Base-by-base conservation (phyloP, 768 basidiomycete genomes). In the Obba rivulosa region DNA sequence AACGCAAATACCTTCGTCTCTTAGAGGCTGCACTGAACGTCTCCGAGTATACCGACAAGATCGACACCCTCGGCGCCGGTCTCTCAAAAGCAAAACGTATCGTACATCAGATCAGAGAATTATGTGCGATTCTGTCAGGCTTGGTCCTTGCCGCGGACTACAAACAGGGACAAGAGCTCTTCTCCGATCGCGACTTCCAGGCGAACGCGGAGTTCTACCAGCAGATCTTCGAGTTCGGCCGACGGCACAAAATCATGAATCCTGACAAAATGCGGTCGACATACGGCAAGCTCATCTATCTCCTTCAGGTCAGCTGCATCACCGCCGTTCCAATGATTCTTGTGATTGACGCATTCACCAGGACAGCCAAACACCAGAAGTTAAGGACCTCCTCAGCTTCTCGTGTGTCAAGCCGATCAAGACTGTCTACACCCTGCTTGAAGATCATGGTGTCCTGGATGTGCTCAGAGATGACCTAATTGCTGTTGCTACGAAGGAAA, bases 261-360 rank as follows among this genome's bases (percentile, higher is more conserved):
- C 90, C 90, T 0, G 90, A 92, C 61, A 91, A 91, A 57, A 91
- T 92, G 89, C 77, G 90, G 21, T 82, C 85, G 23, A 92, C 87
- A 8, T 92, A 92, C 52, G 90, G 90, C 9, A 92, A 92, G 60
- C 68, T 92, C 50, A 82, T 91, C 28, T 92, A 91, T 64, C 69
- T 92, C 47, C 75, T 91, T 28, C 87, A 90, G 77, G 87, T 85
- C 52, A 55, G 72, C 59, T 34, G 2, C 38, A 21, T 24, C 8
- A 4, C 41, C 4, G 18, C 38, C 23, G 36, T 34, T 38, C 10
- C 24, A 50, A 21, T 28, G 22, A 10, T 24, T 24, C 45, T 31
- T 47, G 44, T 46, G 50, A 45, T 56, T 55, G 31, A 43, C n/a
- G 41, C 28, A 31, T 50, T 31, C 60, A 49, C 24, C 50, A 87